Evolutionary conservation across 148 eudicot genomes (phyloP), one percentile per base, ranked within the genome.

Genomic region (Camellia granthamiana): DNA sequence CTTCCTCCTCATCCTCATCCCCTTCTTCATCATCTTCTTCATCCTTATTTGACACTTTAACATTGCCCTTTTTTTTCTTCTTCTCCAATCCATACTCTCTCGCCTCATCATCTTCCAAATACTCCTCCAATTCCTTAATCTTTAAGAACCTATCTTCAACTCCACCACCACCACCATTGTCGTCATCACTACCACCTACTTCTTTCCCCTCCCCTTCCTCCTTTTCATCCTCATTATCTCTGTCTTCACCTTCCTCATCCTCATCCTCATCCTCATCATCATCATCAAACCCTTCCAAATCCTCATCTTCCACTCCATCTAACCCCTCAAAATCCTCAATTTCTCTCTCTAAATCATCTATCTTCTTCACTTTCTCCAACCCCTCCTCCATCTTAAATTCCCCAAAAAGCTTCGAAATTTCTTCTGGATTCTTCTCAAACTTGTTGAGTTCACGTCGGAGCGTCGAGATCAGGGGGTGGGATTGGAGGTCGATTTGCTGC

Each of bases 61-160:
- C 84, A 30, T 71, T 74, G 2, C 73, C 77, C 18, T 77, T 83
- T 58, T 78, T 55, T 16, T 71, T 81, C 38, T 30, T 30, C 66
- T 82, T 84, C 74, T 83, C 84, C 41, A 82, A 23, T 7, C 91
- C 97, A 52, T 90, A 93, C 77, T 93, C 99, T 54, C 81, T 85
- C 0, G 84, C 88, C 84, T 95, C 99, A 19, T 88, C 97, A 6
- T 82, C 88, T 42, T 79, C 86, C 78, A 93, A 72, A 87, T 85
- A 91, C 81, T 89, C 87, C 85, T 93, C 91, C 90, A 95, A 83
- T 38, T 95, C 97, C 84, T 90, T 90, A 62, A 93, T 87, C 87
- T 92, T 95, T 83, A 95, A 84, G 84, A 95, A 95, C 70, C 77
- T 85, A 77, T 95, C 99, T 75, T 93, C 99, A 19, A 93, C 89